Percentiles rank a stretch among this genome's conserved stretches.
phyloP scores from a whole-genome alignment of 495 filamentous ascomycete species.

The Talaromyces liani region DNA sequence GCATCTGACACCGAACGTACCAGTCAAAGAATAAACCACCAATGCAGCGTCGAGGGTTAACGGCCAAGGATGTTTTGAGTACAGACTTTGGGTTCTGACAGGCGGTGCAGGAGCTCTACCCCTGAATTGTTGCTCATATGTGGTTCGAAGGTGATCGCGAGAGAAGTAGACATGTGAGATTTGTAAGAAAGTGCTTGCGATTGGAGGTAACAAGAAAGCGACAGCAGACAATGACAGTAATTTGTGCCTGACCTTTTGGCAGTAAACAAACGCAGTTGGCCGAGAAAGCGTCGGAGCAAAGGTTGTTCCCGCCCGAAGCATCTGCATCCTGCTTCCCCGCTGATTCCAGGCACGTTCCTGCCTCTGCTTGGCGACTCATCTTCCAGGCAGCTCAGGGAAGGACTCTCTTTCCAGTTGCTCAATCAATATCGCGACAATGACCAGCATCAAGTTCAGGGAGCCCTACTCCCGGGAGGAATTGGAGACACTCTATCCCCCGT shows the following conservation, averaged over 20 bases:
- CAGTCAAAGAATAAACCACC: neutral
- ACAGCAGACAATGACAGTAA: neutral
- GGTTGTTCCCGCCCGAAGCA: neutral
- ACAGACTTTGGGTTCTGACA: neutral
- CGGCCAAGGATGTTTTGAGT: neutral
- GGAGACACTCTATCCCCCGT: conserved; percentile 66
- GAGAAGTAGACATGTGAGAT: neutral
- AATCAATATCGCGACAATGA: conserved; percentile 46
- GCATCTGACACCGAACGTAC: neutral
- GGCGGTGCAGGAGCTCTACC: neutral
- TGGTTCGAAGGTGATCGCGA: neutral
- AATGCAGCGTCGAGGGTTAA: neutral
- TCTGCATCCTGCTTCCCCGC: too few species aligned
- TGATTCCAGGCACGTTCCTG: neutral
- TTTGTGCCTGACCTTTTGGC: neutral
- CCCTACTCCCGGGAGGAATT: conserved; percentile 82
- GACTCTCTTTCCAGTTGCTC: neutral
- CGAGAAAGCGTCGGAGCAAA: neutral
- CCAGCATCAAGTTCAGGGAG: conserved; percentile 61
- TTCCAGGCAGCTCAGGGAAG: neutral
- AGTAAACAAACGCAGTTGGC: neutral
- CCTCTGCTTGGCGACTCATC: neutral
- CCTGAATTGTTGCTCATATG: neutral
- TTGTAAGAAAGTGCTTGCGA: neutral
- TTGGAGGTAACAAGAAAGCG: neutral